These are phyloP conservation scores for Globisporangium parvum DNA, from an alignment of 352 stramenopile genomes.

Conservation along the genomic window DNA sequence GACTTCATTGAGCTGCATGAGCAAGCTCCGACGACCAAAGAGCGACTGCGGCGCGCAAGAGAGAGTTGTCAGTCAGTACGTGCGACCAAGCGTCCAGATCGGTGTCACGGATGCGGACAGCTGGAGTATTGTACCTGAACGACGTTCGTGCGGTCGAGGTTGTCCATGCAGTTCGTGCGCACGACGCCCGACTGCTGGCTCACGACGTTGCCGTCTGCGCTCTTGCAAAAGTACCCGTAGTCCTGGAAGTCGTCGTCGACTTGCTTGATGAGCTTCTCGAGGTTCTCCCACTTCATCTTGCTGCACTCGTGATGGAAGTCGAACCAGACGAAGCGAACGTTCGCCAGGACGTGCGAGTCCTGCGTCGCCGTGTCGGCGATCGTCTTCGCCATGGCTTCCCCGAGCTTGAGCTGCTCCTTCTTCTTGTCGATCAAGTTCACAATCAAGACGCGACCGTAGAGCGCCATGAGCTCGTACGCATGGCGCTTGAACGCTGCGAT, in stretches of 20 bases:
- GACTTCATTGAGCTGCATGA: slow-evolving; percentile 78
- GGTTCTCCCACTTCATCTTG: slow-evolving; percentile 90
- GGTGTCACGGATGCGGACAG: too few relatives aligned
- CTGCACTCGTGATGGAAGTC: slow-evolving; percentile 97
- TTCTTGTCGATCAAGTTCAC: slow-evolving; percentile 96
- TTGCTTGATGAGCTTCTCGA: slow-evolving; percentile 86
- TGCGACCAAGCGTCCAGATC: too few relatives aligned
- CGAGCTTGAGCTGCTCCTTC: slow-evolving; percentile 90
- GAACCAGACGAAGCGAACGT: slow-evolving; percentile 89
- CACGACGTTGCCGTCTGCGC: slow-evolving; percentile 32
- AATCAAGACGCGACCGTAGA: slow-evolving; percentile 79
- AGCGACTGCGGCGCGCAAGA: slow-evolving; percentile 65
- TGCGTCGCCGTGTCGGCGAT: slow-evolving; percentile 37
- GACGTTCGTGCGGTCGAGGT: slow-evolving; percentile 92
- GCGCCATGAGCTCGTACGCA: slow-evolving; percentile 51
- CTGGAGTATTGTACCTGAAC: slow-evolving; percentile 29
- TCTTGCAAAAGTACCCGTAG: slow-evolving; percentile 61
- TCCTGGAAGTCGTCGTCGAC: slow-evolving; percentile 81
- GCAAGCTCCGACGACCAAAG: slow-evolving; percentile 85
- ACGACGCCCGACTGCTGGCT: slow-evolving; percentile 89
- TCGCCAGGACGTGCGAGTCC: slow-evolving; percentile 60
- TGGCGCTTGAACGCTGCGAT: slow-evolving; percentile 52
- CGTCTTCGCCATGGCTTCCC: slow-evolving; percentile 84
- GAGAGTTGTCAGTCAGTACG: too few relatives aligned
- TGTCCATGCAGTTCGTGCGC: slow-evolving; percentile 98